Conservation (phyloP, 805 yeast species). For the Metschnikowia reukaufii region DNA sequence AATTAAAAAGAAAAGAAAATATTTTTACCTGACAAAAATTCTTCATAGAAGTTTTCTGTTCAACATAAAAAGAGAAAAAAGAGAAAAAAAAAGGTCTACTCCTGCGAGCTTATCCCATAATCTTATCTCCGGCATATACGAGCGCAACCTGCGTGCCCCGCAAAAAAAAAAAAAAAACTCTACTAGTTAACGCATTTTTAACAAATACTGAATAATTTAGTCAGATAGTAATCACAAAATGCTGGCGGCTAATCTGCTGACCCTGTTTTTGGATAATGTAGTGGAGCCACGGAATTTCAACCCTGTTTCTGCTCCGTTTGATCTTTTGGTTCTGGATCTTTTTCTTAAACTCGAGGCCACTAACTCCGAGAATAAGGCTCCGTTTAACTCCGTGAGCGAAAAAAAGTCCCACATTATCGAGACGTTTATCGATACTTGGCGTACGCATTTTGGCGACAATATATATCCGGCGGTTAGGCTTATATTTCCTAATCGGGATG, state of each 20-base stretch:
- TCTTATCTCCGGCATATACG: not conserved
- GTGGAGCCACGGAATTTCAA: slow-evolving; percentile 18
- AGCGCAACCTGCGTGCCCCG: not conserved
- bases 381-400: slow-evolving; percentile 18
- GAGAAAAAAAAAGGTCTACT: no score
- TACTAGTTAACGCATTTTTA: no score
- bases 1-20: not conserved
- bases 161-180: no score
- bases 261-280: slow-evolving; percentile 20
- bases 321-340: slow-evolving; percentile 19
- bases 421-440: slow-evolving; percentile 31
- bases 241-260: not conserved
- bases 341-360: slow-evolving; percentile 18
- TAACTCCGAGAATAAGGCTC: slow-evolving; percentile 19
- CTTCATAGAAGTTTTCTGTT: no score
- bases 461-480: slow-evolving; percentile 67
- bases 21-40: no score
- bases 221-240: not conserved
- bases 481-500: slow-evolving; percentile 62
- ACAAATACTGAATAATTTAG: no score
- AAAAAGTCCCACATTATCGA: slow-evolving; percentile 22
- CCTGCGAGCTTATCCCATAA: no score
- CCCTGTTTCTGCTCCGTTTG: slow-evolving; percentile 18
- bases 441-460: slow-evolving; percentile 43
- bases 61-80: not conserved